phyloP scores from a whole-genome alignment of 257 asterid species.

The Gentiana dahurica region DNA sequence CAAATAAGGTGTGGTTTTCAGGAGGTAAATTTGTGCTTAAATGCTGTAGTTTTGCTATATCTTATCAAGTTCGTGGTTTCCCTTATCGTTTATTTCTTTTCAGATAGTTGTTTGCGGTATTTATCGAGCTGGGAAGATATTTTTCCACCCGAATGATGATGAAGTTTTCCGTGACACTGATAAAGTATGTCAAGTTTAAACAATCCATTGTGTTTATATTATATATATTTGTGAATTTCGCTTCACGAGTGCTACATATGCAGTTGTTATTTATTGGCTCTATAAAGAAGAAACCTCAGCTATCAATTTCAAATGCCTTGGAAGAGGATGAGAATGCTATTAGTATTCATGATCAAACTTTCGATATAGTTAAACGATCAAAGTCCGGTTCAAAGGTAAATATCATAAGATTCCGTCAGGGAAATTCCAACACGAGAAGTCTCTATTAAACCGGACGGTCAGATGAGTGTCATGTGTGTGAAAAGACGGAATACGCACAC shows the following conservation, averaged over 20 bases:
- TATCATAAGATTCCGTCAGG: too few relatives aligned
- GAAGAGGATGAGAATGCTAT: constrained; percentile 25
- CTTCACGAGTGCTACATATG: background rate
- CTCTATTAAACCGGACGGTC: too few relatives aligned
- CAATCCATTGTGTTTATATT: too few relatives aligned
- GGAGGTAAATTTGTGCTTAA: constrained; percentile 39
- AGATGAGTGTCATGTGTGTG: too few relatives aligned
- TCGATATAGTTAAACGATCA: constrained; percentile 60
- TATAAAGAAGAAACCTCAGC: constrained; percentile 47
- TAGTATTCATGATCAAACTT: constrained; percentile 28
- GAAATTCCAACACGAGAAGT: too few relatives aligned
- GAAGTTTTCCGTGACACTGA: constrained; percentile 61
- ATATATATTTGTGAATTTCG: too few relatives aligned
- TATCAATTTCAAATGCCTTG: constrained; percentile 31
- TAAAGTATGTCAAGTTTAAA: constrained; percentile 37
- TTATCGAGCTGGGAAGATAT: constrained; percentile 54
- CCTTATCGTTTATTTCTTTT: background rate
- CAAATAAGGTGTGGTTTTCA: constrained; percentile 77
- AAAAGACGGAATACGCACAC: too few relatives aligned
- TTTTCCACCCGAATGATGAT: constrained; percentile 86
- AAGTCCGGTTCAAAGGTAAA: constrained; percentile 77
- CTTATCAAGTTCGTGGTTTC: constrained; percentile 4
- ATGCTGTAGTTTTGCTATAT: background rate
- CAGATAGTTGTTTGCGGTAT: constrained; percentile 93
- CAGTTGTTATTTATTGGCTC: constrained; percentile 83